Conservation (phyloP, 257 asterid genomes). For the Coffea eugenioides region DNA sequence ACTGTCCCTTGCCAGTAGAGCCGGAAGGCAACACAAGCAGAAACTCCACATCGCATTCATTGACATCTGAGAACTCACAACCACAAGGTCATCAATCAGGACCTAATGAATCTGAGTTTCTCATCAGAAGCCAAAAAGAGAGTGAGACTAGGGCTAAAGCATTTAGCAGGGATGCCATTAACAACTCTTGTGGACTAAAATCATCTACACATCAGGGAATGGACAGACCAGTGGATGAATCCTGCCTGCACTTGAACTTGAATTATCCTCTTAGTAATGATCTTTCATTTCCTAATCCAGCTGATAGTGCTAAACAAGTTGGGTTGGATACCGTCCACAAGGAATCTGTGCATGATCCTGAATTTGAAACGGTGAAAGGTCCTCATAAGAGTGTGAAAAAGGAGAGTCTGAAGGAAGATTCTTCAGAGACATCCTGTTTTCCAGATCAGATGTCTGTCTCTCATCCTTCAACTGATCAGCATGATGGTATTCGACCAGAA, state of each 20-base stretch:
- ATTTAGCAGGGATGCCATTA: conserved; percentile 8
- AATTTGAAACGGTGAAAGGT: conserved; percentile 8
- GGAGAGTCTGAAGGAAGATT: conserved; percentile 14
- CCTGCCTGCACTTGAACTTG: conserved; percentile 17
- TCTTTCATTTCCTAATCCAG: conserved; percentile 22
- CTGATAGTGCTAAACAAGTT: conserved; percentile 8
- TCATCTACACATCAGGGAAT: conserved; percentile 20
- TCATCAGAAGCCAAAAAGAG: conserved; percentile 36
- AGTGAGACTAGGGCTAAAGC: conserved; percentile 14
- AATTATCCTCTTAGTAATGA: conserved; percentile 15
- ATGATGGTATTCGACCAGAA: conserved; percentile 20
- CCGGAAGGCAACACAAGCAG: conserved; percentile 21
- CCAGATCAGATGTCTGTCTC: conserved; percentile 25
- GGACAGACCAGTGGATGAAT: conserved; percentile 26
- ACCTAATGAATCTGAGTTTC: conserved; percentile 30
- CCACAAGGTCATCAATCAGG: conserved; percentile 24
- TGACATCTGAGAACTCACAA: conserved; percentile 25
- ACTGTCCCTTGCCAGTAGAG: conserved; percentile 27
- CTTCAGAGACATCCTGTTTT: conserved; percentile 19
- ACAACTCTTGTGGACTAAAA: conserved; percentile 21
- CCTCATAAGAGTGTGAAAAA: conserved; percentile 10
- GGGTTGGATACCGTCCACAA: conserved; percentile 8
- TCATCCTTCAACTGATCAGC: conserved; percentile 27
- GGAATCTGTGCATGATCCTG: conserved; percentile 10
- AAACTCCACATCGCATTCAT: conserved; percentile 26